Base-by-base conservation (phyloP, 2,329 filamentous ascomycete genomes). In the Sclerotinia subarctica region DNA sequence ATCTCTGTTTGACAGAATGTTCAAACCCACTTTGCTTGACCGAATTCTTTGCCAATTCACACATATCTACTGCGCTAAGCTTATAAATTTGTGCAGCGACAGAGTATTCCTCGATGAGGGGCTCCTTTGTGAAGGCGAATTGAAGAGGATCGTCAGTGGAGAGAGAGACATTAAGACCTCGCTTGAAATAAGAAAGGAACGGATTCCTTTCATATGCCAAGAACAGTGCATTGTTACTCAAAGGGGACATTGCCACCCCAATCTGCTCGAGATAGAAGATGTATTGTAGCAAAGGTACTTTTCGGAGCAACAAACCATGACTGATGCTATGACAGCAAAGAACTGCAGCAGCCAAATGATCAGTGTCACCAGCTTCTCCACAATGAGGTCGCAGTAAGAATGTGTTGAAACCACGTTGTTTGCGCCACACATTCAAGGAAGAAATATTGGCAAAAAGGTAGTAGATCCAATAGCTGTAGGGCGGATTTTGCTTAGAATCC, bases 381-480 rank as follows among this genome's bases (percentile, higher is more conserved):
- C 94, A 98, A 79, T 99, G 95, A 13, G 95, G 95, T 51, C 95
- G 88, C 64, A 99, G 83, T 24, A 96, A 84, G 78, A 99, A 96
- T 0, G 95, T 99, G 78, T 96, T 99, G 84, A 98, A 97, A 0
- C 94, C 94, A 63, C 94, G 89, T 76, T 90, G 89, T 77, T 93
- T 94, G 54, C 95, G 88, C 90, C 92, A 97, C 69, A 90, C 86
- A 77, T 99, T 99, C 74, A 99, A 84, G 13, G 94, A 97, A 0
- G 90, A 86, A 79, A 97, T 93, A 78, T 99, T 99, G 71, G 95
- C 89, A 76, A 95, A 98, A 65, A 98, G 84, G 77, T 97, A 96
- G 80, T 99, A 99, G 77, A 98, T 91, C 95, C 95, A 99, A 81
- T 99, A 99, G 78, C 91, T 97, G 81, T 99, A 99, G 0, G 95